Percentiles rank a stretch among this genome's conserved stretches.
phyloP scores from a whole-genome alignment of 225 moss, liverwort and hornwort genomes.

The Polytrichum formosum region DNA sequence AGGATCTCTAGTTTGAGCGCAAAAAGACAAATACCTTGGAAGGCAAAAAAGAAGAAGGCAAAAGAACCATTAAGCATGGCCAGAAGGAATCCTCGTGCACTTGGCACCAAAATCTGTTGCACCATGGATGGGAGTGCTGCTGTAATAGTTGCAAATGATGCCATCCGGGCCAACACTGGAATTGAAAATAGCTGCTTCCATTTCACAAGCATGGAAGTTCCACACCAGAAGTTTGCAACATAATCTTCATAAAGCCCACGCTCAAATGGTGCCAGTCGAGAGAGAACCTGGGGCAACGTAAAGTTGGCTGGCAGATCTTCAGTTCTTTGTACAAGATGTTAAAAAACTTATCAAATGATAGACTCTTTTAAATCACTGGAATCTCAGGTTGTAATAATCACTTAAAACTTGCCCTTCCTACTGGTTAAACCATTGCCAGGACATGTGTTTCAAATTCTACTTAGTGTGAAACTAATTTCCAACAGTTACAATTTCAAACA shows the following conservation, averaged over 20 bases:
- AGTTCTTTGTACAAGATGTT: not conserved
- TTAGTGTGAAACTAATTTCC: no score
- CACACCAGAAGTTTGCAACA: conserved; percentile 99
- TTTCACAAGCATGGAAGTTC: conserved; percentile 77
- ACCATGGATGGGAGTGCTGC: conserved; percentile 87
- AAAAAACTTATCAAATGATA: no score
- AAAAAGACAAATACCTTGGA: conserved; percentile 62
- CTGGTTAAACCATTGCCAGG: no score
- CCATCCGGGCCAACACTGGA: conserved; percentile 65
- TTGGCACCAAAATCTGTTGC: conserved; percentile 84
- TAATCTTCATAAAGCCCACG: conserved; percentile 95
- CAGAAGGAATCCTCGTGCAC: conserved; percentile 74
- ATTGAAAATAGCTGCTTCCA: conserved; percentile 83
- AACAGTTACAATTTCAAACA: no score
- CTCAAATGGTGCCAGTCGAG: conserved; percentile 76
- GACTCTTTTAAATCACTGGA: no score
- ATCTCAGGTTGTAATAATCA: no score
- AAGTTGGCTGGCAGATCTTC: not conserved
- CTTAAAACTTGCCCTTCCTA: no score
- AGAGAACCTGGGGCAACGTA: conserved; percentile 52
- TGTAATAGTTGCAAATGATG: conserved; percentile 68
- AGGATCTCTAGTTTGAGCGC: not conserved
- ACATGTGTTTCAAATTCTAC: no score
- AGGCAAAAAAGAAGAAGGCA: conserved; percentile 89
- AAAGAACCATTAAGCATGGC: conserved; percentile 91